Conservation (phyloP, 805 yeast genomes). For the Nakazawaea sp. region DNA sequence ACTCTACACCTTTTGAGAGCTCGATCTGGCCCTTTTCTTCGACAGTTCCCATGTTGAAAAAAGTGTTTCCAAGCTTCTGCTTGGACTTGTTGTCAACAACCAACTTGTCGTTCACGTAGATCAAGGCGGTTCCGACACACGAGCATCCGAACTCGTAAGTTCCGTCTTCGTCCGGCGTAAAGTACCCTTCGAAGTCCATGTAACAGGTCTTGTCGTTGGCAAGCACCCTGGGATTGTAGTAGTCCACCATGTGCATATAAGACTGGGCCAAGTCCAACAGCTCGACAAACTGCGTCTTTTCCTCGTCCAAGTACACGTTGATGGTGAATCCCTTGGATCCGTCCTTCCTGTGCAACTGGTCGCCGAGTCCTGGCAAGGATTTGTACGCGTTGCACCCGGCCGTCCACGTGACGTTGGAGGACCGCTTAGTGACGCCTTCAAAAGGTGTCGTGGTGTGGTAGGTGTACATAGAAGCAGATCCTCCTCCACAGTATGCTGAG, state of each 20-base stretch:
- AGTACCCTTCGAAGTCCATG: constrained; percentile 31
- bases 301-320: constrained; percentile 10
- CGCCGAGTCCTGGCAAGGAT: constrained; percentile 16
- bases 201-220: constrained; percentile 23
- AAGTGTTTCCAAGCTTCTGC: constrained; percentile 32
- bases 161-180: constrained; percentile 28
- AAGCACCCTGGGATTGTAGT: constrained; percentile 11
- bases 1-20: constrained; percentile 26
- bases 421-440: constrained; percentile 31
- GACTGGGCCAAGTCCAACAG: not conserved
- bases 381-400: constrained; percentile 13
- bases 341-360: constrained; percentile 7
- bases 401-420: constrained; percentile 15
- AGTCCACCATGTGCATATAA: constrained; percentile 17
- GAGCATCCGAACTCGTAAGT: constrained; percentile 32
- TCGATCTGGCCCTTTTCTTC: constrained; percentile 23
- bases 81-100: constrained; percentile 38
- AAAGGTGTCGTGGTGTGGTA: constrained; percentile 43
- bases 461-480: constrained; percentile 48
- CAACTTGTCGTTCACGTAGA: constrained; percentile 34
- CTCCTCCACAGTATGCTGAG: constrained; percentile 52
- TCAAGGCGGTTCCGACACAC: constrained; percentile 33
- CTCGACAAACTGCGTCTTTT: constrained; percentile 5
- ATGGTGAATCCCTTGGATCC: constrained; percentile 7
- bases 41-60: constrained; percentile 35